Conservation (phyloP, 2,329 filamentous ascomycete species). For the Trichophyton schoenleinii region DNA sequence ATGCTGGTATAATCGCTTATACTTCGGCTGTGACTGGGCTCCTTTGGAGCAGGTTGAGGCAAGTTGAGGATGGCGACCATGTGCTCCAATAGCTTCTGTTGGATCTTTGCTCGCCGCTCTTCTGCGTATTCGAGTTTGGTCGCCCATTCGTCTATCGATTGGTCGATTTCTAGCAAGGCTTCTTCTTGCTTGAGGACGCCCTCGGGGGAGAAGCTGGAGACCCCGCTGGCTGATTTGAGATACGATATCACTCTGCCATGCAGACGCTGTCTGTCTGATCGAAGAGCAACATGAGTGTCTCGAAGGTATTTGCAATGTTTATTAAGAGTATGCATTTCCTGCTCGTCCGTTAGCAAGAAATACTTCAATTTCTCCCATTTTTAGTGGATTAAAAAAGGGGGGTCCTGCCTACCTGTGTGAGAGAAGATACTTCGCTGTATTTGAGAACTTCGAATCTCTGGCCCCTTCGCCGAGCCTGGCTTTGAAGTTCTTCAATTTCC, state of each 20-base stretch:
- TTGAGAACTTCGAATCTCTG: slow-evolving; percentile 19
- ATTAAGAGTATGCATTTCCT: slow-evolving; percentile 65
- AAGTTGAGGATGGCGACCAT: slow-evolving; percentile 58
- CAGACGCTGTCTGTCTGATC: slow-evolving; percentile 62
- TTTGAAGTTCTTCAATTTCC: slow-evolving; percentile 16
- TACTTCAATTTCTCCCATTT: not conserved
- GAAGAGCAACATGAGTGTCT: slow-evolving; percentile 61
- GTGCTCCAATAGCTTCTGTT: slow-evolving; percentile 71
- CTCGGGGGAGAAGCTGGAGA: slow-evolving; percentile 59
- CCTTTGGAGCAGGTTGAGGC: slow-evolving; percentile 40
- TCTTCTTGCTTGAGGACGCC: slow-evolving; percentile 70
- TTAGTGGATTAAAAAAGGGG: not conserved
- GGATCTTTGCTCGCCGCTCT: slow-evolving; percentile 59
- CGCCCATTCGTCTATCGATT: slow-evolving; percentile 69
- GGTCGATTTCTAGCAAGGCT: slow-evolving; percentile 61
- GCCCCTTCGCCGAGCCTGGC: slow-evolving; percentile 18
- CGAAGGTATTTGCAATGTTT: slow-evolving; percentile 67
- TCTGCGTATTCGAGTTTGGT: slow-evolving; percentile 68
- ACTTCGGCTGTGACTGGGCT: slow-evolving; percentile 33
- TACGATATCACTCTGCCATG: slow-evolving; percentile 67
- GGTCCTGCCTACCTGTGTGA: slow-evolving; percentile 17
- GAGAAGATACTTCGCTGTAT: slow-evolving; percentile 16
- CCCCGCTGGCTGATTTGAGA: slow-evolving; percentile 56
- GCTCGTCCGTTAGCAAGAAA: slow-evolving; percentile 1
- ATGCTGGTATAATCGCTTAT: slow-evolving; percentile 24